Conservation (phyloP, 441 rosid genomes). For the Geranium incanum region DNA sequence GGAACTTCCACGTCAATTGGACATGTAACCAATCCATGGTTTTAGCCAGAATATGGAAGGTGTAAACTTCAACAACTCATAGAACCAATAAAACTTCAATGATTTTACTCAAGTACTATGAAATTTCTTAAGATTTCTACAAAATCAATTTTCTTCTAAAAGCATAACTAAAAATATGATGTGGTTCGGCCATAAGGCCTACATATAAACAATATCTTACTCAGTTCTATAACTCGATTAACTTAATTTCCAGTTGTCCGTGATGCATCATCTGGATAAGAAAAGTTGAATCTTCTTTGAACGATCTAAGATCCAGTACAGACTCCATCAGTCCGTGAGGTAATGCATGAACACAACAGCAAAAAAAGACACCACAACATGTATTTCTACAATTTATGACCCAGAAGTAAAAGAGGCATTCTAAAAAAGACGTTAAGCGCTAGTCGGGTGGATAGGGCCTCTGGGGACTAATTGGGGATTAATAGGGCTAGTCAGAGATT, state of each 20-base stretch:
- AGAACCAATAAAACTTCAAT: neutral
- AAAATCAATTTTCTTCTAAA: neutral
- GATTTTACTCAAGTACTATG: neutral
- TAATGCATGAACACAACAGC: neutral
- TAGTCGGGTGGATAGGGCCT: no score
- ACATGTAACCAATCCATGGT: no score
- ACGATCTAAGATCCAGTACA: constrained; percentile 9
- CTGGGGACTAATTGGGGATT: no score
- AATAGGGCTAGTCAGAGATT: no score
- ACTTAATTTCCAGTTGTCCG: neutral
- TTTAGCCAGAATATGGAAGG: neutral
- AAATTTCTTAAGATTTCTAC: neutral
- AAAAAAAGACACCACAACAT: constrained; percentile 4
- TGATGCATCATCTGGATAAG: neutral
- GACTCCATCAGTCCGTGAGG: neutral
- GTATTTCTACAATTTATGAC: constrained; percentile 5
- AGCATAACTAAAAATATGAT: neutral
- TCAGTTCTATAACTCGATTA: neutral
- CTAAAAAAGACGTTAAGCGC: no score
- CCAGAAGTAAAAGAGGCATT: neutral
- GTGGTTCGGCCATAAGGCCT: no score
- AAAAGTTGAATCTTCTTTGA: neutral
- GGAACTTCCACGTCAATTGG: neutral
- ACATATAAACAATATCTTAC: neutral
- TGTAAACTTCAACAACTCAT: neutral